Evolutionary conservation across 177 flowering plant genomes (phyloP), one percentile per base, ranked within the genome.

Genomic region (Vitis hybrid): DNA sequence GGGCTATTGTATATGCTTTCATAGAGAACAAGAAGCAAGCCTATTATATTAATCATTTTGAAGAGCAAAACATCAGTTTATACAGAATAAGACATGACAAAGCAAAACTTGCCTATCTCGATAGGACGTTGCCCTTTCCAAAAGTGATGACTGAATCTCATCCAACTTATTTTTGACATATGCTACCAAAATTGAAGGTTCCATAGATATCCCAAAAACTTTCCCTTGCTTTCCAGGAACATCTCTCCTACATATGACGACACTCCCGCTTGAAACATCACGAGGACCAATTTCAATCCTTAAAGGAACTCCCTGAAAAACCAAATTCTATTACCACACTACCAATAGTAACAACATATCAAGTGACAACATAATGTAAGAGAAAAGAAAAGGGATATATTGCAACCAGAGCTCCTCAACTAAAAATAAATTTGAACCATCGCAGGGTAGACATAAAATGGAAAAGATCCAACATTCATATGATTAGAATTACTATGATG

Each of bases 241-340:
- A 80, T 95, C 98, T 84, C 98, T 87, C 84, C 98, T 85, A 32
- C 96, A 90, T 69, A 93, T 77, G 62, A 93, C 99, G 62, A 95
- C 86, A 78, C 88, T 89, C 45, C 82, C 82, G 74, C 88, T 93
- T 54, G 92, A 79, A 78, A 93, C 98, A 81, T 93, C 97, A 59
- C 95, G 94, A 51, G 99, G 99, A 72, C 98, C 99, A 79, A 95
- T 87, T 79, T 95, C 99, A 75, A 93, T 86, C 79, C 99, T 87
- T 51, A 95, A 61, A 72, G 97, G 98, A 21, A 95, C 97, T 62
- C 99, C 99, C 99, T 91, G 72, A 51, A 66, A 64, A 75, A 69
- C 39, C 21, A 62, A 23, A 51, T 13, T 45, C 11, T 17, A 2
- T 58, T 26, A 64, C 45, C 15, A 17, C 19, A 17, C 3, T 9